Conservation (phyloP, 179 eudicot genomes). For the Beta corolliflora region DNA sequence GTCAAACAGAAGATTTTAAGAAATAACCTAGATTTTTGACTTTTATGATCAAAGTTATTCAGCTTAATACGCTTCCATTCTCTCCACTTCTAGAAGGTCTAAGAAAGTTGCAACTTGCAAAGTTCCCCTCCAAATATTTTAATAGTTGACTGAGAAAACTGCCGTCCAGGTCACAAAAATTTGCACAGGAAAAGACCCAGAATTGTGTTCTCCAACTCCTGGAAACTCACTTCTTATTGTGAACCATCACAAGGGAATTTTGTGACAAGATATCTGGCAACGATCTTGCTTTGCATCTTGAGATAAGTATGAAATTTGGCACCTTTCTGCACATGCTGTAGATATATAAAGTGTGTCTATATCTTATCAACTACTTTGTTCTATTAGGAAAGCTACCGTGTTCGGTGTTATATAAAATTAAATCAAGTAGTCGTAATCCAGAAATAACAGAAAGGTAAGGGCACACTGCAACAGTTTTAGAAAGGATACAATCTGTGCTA, state of each 20-base stretch:
- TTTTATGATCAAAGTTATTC: neutral
- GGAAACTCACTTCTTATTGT: neutral
- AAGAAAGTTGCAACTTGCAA: neutral
- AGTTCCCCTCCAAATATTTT: neutral
- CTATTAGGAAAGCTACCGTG: neutral
- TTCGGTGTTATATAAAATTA: neutral
- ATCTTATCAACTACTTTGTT: neutral
- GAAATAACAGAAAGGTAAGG: neutral
- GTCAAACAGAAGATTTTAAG: neutral
- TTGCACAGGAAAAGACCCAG: no score
- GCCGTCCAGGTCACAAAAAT: neutral
- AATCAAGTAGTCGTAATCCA: no score
- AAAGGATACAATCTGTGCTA: conserved; percentile 96
- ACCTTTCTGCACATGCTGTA: neutral
- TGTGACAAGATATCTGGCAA: neutral
- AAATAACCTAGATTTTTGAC: neutral
- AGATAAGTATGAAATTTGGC: neutral
- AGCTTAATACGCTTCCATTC: neutral
- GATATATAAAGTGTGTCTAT: neutral
- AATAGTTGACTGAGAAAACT: neutral
- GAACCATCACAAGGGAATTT: no score
- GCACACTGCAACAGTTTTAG: neutral
- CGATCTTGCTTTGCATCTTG: neutral
- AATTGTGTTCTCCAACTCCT: neutral
- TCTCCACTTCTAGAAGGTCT: neutral